These are phyloP conservation scores for Proliferodiscus dingleyae DNA, from an alignment of 2,329 filamentous ascomycete genomes.

Conservation along the genomic window DNA sequence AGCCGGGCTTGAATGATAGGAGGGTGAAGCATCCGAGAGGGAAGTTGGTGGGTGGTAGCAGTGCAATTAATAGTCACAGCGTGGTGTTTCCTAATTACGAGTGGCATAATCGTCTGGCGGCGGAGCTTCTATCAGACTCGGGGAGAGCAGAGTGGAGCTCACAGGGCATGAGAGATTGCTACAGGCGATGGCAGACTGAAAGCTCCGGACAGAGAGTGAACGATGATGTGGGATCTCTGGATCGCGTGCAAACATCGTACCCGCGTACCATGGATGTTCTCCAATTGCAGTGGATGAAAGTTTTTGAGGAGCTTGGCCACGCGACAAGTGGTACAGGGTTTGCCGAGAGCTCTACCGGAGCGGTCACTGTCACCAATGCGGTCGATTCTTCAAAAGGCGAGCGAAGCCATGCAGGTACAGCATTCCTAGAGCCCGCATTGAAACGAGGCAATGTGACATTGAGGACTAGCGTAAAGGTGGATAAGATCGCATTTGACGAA, in stretches of 20 bases:
- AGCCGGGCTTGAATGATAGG: constrained; percentile 1
- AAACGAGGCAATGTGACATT: not conserved
- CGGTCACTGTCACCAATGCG: not conserved
- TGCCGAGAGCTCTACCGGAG: not conserved
- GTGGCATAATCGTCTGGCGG: constrained; percentile 6
- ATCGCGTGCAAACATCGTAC: not conserved
- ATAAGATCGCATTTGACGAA: not conserved
- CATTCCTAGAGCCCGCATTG: not conserved
- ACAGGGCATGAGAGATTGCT: constrained; percentile 2
- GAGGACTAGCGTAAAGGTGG: not conserved
- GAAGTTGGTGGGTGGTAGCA: constrained; percentile 33
- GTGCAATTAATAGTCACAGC: constrained; percentile 31
- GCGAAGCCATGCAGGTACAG: not conserved
- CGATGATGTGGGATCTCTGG: not conserved
- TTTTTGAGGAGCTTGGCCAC: not conserved
- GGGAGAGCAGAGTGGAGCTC: constrained; percentile 1
- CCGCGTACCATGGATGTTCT: not conserved
- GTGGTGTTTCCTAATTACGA: not conserved
- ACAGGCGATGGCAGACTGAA: constrained; percentile 1
- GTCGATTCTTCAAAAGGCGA: not conserved
- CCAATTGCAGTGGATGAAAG: not conserved
- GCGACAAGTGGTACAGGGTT: not conserved
- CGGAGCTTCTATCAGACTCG: not conserved
- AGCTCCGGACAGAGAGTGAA: no score
- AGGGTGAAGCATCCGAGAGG: constrained; percentile 2